A percentile compares a stretch with the other conserved stretches of the same genome.
phyloP scores from a whole-genome alignment of 2,329 filamentous ascomycete genomes.

The Madurella fahalii region DNA sequence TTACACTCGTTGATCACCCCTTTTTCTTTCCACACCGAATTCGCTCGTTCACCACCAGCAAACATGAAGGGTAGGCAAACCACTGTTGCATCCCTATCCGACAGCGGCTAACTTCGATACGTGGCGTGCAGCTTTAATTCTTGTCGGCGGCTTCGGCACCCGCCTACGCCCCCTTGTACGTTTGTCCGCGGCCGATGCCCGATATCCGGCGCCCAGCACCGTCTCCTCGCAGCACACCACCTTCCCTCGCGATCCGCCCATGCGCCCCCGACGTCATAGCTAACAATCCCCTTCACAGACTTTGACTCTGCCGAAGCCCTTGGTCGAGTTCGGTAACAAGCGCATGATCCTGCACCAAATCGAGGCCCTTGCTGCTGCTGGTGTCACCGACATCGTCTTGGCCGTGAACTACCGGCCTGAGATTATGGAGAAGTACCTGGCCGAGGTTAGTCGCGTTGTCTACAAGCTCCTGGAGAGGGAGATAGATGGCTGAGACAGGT shows the following conservation, averaged over 20 bases:
- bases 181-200: slow-evolving; percentile 23
- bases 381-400: slow-evolving; percentile 95
- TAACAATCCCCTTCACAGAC: slow-evolving; percentile 55
- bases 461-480: not conserved
- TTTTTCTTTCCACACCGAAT: slow-evolving; percentile 11
- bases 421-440: slow-evolving; percentile 90
- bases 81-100: not conserved
- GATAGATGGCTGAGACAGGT: slow-evolving; percentile 9
- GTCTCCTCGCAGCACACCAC: slow-evolving; percentile 3
- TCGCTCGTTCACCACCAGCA: slow-evolving; percentile 17
- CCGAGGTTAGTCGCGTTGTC: slow-evolving; percentile 61
- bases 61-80: slow-evolving; percentile 40
- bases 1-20: slow-evolving; percentile 24
- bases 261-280: slow-evolving; percentile 9
- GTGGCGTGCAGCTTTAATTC: slow-evolving; percentile 73
- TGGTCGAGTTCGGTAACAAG: slow-evolving; percentile 98
- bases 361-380: slow-evolving; percentile 85
- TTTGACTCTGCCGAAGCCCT: slow-evolving; percentile 91
- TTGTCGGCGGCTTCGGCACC: slow-evolving; percentile 98
- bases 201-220: slow-evolving; percentile 2
- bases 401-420: slow-evolving; percentile 98
- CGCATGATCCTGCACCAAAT: slow-evolving; percentile 99
- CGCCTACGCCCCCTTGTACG: slow-evolving; percentile 91
- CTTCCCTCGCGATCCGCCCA: not conserved
- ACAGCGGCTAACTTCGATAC: slow-evolving; percentile 22